A percentile compares a stretch with the other conserved stretches of the same genome.
phyloP scores from a whole-genome alignment of 1,284 basidiomycete species.

The Ceratobasidium sp. region DNA sequence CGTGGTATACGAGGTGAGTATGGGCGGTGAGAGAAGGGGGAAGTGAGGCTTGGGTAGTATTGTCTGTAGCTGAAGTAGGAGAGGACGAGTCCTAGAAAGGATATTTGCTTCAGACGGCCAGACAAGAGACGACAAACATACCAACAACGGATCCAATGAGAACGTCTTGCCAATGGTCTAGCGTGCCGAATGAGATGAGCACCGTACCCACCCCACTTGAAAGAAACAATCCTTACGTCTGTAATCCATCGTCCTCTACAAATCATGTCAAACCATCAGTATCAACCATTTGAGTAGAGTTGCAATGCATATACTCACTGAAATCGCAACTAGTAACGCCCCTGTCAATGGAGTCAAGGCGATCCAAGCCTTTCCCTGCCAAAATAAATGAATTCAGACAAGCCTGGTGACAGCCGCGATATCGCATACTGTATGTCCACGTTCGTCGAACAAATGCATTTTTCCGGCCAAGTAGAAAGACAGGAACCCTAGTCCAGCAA shows the following conservation, averaged over 20 bases:
- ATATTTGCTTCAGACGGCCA: background rate
- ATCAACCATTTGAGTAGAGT: too few species aligned
- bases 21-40: constrained; percentile 61
- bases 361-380: constrained; percentile 80
- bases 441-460: constrained; percentile 85
- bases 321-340: constrained; percentile 87
- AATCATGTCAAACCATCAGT: background rate
- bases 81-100: constrained; percentile 59
- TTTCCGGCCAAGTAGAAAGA: constrained; percentile 91
- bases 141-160: constrained; percentile 78
- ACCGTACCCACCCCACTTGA: too few species aligned
- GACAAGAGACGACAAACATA: background rate
- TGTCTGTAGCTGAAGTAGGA: constrained; percentile 84
- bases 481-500: constrained; percentile 91
- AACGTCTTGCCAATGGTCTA: constrained; percentile 91
- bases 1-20: constrained; percentile 32
- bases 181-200: too few species aligned
- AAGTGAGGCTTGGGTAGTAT: constrained; percentile 72
- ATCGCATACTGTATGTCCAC: constrained; percentile 65
- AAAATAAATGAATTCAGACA: background rate
- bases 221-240: constrained; percentile 63
- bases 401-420: background rate
- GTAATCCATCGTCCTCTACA: constrained; percentile 80
- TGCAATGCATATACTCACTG: constrained; percentile 48
- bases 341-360: constrained; percentile 77